Conservation (phyloP, 495 filamentous ascomycete species). For the Podospora pseudoanserina region DNA sequence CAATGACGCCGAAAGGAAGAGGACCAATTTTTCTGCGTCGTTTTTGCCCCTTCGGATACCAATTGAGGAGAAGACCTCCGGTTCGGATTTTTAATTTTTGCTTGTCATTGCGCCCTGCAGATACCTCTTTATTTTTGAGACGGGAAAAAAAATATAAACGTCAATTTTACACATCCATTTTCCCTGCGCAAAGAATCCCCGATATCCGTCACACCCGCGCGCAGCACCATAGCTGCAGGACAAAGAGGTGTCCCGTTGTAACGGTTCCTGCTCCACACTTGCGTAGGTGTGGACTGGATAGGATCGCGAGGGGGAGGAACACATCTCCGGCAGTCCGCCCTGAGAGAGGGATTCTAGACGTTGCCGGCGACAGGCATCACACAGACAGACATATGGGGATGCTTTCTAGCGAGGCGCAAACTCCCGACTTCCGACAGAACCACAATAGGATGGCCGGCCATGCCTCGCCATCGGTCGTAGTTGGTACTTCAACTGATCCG, state of each 20-base stretch:
- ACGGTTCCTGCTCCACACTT: slow-evolving; percentile 11
- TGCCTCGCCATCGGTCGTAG: slow-evolving; percentile 4
- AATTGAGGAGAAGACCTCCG: slow-evolving; percentile 2
- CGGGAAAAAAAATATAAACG: background rate
- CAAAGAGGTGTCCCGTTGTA: background rate
- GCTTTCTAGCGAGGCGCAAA: slow-evolving; percentile 12
- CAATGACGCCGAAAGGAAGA: background rate
- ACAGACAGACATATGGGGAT: slow-evolving; percentile 15
- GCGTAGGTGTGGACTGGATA: slow-evolving; percentile 9
- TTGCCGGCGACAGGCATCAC: slow-evolving; percentile 3
- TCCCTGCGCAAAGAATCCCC: background rate
- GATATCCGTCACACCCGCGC: background rate
- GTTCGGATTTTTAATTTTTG: background rate
- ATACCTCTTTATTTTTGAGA: background rate
- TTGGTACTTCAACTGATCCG: slow-evolving; percentile 34
- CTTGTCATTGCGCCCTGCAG: background rate
- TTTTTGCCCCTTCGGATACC: background rate
- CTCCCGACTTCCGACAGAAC: slow-evolving; percentile 16
- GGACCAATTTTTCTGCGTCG: background rate
- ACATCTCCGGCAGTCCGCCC: background rate
- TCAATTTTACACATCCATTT: background rate
- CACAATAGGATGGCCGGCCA: slow-evolving; percentile 22
- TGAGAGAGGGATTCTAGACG: background rate
- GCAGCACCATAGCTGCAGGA: background rate
- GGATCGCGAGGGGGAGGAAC: slow-evolving; percentile 4